Conservation (phyloP, 2,329 filamentous ascomycete species). For the Alternaria viburni region DNA sequence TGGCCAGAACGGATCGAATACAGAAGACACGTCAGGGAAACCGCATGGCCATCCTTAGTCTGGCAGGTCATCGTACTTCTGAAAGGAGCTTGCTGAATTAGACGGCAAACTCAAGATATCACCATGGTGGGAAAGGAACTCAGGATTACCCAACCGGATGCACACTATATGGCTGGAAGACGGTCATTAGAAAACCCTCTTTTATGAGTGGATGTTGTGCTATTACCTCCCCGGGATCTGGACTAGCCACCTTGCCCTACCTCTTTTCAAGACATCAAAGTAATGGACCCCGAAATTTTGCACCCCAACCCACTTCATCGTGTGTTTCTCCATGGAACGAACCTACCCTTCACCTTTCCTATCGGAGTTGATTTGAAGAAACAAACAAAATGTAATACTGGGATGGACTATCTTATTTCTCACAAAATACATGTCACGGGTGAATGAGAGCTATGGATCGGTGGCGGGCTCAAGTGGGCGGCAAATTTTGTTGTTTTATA, state of each 20-base stretch:
- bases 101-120: not conserved
- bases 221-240: not conserved
- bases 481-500: not conserved
- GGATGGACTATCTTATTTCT: not conserved
- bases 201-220: not conserved
- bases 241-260: not conserved
- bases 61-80: not conserved
- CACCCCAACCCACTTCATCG: not conserved
- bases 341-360: not conserved
- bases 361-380: not conserved
- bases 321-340: not conserved
- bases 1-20: conserved; percentile 13
- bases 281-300: not conserved
- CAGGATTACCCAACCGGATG: not conserved
- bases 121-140: not conserved
- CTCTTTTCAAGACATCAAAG: not conserved
- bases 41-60: conserved; percentile 38
- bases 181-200: not conserved
- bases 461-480: not conserved
- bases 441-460: not conserved
- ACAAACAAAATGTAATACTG: not conserved
- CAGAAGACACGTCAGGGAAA: conserved; percentile 25
- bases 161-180: not conserved
- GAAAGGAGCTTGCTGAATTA: not conserved
- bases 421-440: not conserved